Base-by-base conservation (phyloP, 2,329 filamentous ascomycete species). In the Colletotrichum tamarilloi region DNA sequence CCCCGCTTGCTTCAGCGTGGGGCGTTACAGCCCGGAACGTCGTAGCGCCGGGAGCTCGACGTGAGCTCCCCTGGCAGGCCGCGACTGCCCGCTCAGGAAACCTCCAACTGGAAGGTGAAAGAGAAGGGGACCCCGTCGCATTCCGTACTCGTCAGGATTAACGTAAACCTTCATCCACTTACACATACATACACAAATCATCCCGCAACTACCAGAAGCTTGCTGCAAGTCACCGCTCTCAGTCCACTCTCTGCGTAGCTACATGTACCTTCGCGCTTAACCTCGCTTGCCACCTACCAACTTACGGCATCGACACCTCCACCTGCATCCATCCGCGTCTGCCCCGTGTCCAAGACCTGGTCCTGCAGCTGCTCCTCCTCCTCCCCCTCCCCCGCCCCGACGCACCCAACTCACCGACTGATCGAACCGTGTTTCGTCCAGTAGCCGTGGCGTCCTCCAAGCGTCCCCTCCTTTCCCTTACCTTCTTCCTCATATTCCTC, bases 401-500 rank as follows among this genome's bases (percentile, higher is more conserved):
- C 55, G 19, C 42, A 62, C 62, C 46, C 56, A 66, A 60, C 63
- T 24, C 32, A 70, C 56, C 52, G 58, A 64, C 69, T 59, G 55
- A 32, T 30, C 67, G 69, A 66, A 66, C 67, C 53, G 53, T 53
- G 67, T 58, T 63, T 69, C 66, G 59, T 58, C 30, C 69, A 69
- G 60, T 78, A 80, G 85, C 77, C 77, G 82, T 87, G 85, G 85
- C 83, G 78, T 76, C 49, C 60, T 56, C 69, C 64, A 77, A 65
- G 73, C 67, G 59, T 46, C 68, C 77, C 79, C 80, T 87, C 80
- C 79, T 89, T 74, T 70, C 62, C 35, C 76, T 90, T 78, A 82
- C 90, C 76, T 81, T 86, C 78, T 79, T 91, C 77, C 76, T 91
- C 77, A 81, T 93, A 79, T 87, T 93, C 81, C 79, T 90, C 79